Conservation (phyloP, 108 stramenopile genomes). For the Aurantiochytrium sp. region DNA sequence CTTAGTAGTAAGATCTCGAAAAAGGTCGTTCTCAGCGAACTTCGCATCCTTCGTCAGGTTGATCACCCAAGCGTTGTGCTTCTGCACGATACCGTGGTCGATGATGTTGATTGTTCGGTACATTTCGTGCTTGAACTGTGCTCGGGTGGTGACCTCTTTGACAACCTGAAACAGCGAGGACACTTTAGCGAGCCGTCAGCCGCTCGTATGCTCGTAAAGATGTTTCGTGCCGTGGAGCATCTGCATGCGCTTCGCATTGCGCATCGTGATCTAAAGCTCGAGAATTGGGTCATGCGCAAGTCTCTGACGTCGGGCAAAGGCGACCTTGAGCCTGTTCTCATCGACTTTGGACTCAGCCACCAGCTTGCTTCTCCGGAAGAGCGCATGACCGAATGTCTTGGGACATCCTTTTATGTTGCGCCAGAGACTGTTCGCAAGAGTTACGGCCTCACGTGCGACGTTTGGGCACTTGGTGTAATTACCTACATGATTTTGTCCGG, state of each 20-base stretch:
- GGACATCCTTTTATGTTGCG: constrained; percentile 89
- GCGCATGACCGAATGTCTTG: constrained; percentile 45
- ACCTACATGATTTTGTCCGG: constrained; percentile 81
- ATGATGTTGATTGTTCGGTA: neutral
- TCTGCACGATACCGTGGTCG: constrained; percentile 65
- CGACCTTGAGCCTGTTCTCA: constrained; percentile 78
- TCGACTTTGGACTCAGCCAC: constrained; percentile 83
- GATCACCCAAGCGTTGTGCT: constrained; percentile 80
- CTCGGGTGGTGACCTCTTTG: neutral
- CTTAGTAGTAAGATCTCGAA: neutral
- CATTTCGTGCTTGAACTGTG: constrained; percentile 14
- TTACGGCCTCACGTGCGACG: constrained; percentile 87
- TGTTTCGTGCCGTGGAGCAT: constrained; percentile 84
- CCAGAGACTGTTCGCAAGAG: constrained; percentile 91
- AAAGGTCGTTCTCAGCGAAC: constrained; percentile 14
- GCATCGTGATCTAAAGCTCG: constrained; percentile 78
- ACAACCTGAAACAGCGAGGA: neutral
- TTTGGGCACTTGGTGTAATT: constrained; percentile 88
- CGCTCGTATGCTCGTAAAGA: constrained; percentile 40
- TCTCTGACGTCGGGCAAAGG: constrained; percentile 43
- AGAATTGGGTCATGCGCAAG: constrained; percentile 68
- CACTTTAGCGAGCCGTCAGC: neutral
- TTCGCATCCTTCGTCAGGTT: constrained; percentile 74
- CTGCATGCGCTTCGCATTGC: constrained; percentile 74
- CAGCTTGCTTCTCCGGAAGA: neutral